These are phyloP conservation scores for Amylocarpus encephaloides DNA, from an alignment of 2,329 filamentous ascomycete genomes.

Conservation along the genomic window DNA sequence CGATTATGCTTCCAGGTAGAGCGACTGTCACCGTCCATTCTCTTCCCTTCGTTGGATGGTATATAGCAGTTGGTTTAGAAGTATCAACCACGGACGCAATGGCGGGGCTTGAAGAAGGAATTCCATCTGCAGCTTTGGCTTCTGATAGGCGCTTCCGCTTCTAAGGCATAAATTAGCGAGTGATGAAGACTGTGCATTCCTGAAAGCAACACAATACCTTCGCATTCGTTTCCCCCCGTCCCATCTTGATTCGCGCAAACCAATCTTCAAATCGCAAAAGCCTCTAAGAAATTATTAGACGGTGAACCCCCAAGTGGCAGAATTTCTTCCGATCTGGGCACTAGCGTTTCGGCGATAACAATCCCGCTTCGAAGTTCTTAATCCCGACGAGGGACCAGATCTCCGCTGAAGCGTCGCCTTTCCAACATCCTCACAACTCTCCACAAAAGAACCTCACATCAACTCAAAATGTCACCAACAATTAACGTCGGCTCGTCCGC, in stretches of 20 bases:
- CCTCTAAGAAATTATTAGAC: slow-evolving; percentile 9
- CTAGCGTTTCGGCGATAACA: background rate
- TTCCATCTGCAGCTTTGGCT: slow-evolving; percentile 21
- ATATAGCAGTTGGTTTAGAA: slow-evolving; percentile 63
- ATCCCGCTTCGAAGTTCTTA: background rate
- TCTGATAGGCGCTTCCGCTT: slow-evolving; percentile 31
- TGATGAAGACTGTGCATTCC: background rate
- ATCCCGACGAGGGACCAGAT: slow-evolving; percentile 5
- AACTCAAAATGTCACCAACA: slow-evolving; percentile 27
- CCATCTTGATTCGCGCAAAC: slow-evolving; percentile 21
- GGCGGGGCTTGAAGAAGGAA: slow-evolving; percentile 29
- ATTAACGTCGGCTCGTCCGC: slow-evolving; percentile 56
- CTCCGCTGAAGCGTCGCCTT: slow-evolving; percentile 1
- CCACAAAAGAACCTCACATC: background rate
- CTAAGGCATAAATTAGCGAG: slow-evolving; percentile 14
- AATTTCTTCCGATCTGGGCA: slow-evolving; percentile 3
- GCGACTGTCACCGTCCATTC: slow-evolving; percentile 72
- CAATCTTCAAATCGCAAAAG: background rate
- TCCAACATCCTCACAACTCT: background rate
- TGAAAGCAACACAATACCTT: slow-evolving; percentile 16
- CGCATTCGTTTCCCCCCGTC: slow-evolving; percentile 28
- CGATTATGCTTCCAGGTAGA: slow-evolving; percentile 69
- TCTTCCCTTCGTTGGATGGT: slow-evolving; percentile 56
- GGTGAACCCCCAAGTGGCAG: slow-evolving; percentile 16
- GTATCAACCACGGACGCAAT: slow-evolving; percentile 36